These are phyloP conservation scores for Vitis rotundifolia DNA, from an alignment of 164 flowering plant genomes.

Conservation along the genomic window DNA sequence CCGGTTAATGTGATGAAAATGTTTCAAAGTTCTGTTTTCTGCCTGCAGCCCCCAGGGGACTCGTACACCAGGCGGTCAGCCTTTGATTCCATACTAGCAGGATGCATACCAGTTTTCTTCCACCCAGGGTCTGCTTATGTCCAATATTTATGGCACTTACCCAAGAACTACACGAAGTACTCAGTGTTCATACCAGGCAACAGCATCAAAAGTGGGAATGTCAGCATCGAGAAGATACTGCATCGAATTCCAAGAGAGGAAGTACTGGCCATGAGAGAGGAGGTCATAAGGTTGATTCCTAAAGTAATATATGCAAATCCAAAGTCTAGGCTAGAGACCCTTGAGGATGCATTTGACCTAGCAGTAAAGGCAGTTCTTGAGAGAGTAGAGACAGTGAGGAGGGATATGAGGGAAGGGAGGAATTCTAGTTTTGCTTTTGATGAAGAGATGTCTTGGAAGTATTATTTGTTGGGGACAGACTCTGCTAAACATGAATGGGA, in stretches of 20 bases:
- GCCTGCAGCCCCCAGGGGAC: conserved; percentile 79
- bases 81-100: conserved; percentile 72
- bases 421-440: conserved; percentile 18
- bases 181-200: conserved; percentile 60
- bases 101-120: conserved; percentile 83
- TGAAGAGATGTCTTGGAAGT: conserved; percentile 61
- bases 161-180: conserved; percentile 43
- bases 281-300: conserved; percentile 63
- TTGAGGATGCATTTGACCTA: conserved; percentile 76
- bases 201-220: conserved; percentile 33
- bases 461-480: conserved; percentile 39
- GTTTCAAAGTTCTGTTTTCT: conserved; percentile 61
- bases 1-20: conserved; percentile 53
- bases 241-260: conserved; percentile 27
- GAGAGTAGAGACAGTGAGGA: conserved; percentile 44
- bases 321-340: conserved; percentile 37
- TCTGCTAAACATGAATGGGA: conserved; percentile 64
- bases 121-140: conserved; percentile 72
- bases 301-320: conserved; percentile 66
- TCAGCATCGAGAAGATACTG: conserved; percentile 43
- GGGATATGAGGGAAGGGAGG: conserved; percentile 27
- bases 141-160: conserved; percentile 80
- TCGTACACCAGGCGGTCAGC: conserved; percentile 63
- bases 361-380: conserved; percentile 55
- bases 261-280: conserved; percentile 55